Evolutionary conservation across 1,284 basidiomycete species (phyloP), one percentile per base, ranked within the genome.

Genomic region (Blastosporella zonata): DNA sequence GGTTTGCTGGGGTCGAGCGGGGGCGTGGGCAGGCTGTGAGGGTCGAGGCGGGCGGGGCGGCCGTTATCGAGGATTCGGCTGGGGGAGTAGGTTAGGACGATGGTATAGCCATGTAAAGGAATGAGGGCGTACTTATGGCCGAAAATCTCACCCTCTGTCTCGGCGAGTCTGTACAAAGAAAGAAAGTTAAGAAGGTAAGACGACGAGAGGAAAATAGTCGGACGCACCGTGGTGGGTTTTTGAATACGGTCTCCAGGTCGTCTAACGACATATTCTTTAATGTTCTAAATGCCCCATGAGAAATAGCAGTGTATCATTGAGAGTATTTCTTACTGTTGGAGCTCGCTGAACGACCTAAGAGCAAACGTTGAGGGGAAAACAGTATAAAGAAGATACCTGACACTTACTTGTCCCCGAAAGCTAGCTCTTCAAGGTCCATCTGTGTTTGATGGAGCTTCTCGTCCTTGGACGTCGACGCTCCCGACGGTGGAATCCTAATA

Each of bases 71-170:
- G 40, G 5, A 44, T 41, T 18, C 18, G 28, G 29, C 47, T 53
- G 9, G 18, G n/a, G 15, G 1, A 15, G 27, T 18, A 10, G 12
- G 20, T 18, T 28, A 22, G 33, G 47, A 21, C 37, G 6, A 8
- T 31, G 3, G 27, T n/a, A 20, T 10, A 8, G 8, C 10, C 13
- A 9, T n/a, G 12, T 12, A 13, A 21, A 13, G 15, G 7, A 28
- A 31, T 15, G 25, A 17, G 6, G 10, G 34, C 47, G 9, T 43
- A 60, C 57, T 49, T 7, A 38, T 45, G 23, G 1, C 54, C 55
- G n/a, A 60, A 60, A 15, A 60, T 46, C 43, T 60, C 57, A 2
- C 37, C 25, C 43, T 59, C 59, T 2, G 54, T 55, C 37, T 57
- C 49, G 13, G 53, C 57, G 29, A 59, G 5, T 40, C 59, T 60